Base-by-base conservation (phyloP, 164 flowering plant genomes). In the Piper betle region DNA sequence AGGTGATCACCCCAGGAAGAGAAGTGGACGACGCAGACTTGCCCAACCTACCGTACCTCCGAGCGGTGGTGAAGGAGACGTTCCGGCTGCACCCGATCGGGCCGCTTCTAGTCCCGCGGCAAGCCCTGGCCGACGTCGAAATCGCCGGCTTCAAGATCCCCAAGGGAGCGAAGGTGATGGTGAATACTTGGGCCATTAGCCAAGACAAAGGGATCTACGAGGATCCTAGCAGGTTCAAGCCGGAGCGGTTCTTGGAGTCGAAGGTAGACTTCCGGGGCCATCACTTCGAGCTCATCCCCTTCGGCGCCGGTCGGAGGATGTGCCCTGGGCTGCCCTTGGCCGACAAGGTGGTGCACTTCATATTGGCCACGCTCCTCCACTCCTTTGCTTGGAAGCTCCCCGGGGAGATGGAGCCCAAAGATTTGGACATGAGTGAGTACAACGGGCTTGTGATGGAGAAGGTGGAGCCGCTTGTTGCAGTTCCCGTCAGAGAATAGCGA, bases 21-120 rank as follows among this genome's bases (percentile, higher is more conserved):
- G 39, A 17, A 16, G 68, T 65, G 37, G 68, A 58, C 12, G 68
- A 65, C 43, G 62, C 39, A 8, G 62, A 57, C 57, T 46, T 58
- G 1, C 19, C 8, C 0, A 8, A 65, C 20, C 62, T 65, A 3
- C 57, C 4, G 5, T 65, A 58, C 62, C 33, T 65, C 57, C 58
- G 50, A 39, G 55, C 61, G 3, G 61, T 48, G 17, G 43, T 64
- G 33, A 64, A 64, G 53, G 84, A 78, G 66, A 58, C 72, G n/a
- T 16, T 77, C 18, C 73, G 82, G 53, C 64, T 79, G 5, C 80
- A 79, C 68, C 82, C 78, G 18, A 77, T 77, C 1, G 77, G 53
- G 1, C 81, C 85, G 15, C 37, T 81, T 2, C 46, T 74, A 6
- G 69, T 73, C 42, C 78, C 83, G 1, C 58, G 81, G 39, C 70